These are phyloP conservation scores for Spatholobus suberectus DNA, from an alignment of 306 rosid species.

Conservation along the genomic window DNA sequence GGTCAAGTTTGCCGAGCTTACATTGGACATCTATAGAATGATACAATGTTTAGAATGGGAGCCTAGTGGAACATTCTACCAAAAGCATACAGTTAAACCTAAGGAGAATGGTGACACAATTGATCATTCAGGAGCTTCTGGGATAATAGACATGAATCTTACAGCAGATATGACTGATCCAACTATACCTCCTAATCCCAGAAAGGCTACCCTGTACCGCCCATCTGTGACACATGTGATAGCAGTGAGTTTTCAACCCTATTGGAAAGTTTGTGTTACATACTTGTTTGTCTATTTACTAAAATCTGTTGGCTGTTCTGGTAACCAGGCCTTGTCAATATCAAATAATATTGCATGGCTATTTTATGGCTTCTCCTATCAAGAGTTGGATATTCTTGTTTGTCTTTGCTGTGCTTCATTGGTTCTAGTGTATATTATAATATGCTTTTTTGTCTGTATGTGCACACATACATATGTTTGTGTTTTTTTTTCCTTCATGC, in stretches of 20 bases:
- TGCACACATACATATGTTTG: neutral
- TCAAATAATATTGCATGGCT: slow-evolving; percentile 6
- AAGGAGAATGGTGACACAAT: slow-evolving; percentile 66
- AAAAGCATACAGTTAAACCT: slow-evolving; percentile 63
- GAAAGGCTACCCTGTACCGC: slow-evolving; percentile 89
- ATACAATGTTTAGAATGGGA: slow-evolving; percentile 98
- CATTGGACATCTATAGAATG: slow-evolving; percentile 92
- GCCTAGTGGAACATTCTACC: slow-evolving; percentile 85
- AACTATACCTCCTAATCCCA: slow-evolving; percentile 82
- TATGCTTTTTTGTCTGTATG: slow-evolving; percentile 25
- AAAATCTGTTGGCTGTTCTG: slow-evolving; percentile 7
- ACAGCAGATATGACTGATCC: slow-evolving; percentile 92
- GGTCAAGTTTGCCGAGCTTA: slow-evolving; percentile 96
- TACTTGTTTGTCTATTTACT: slow-evolving; percentile 7
- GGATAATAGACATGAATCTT: slow-evolving; percentile 82
- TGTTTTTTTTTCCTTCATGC: slow-evolving; percentile 14
- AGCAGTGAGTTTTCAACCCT: slow-evolving; percentile 72
- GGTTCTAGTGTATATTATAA: slow-evolving; percentile 4
- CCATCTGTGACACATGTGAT: slow-evolving; percentile 91
- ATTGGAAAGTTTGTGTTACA: slow-evolving; percentile 31
- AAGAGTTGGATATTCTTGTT: slow-evolving; percentile 10
- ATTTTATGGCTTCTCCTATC: slow-evolving; percentile 33
- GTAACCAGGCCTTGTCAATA: slow-evolving; percentile 4
- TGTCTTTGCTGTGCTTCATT: slow-evolving; percentile 2
- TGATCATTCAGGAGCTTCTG: slow-evolving; percentile 92